Evolutionary conservation across 208 protist genomes (phyloP).

Genomic region (Spongospora subterranea): DNA sequence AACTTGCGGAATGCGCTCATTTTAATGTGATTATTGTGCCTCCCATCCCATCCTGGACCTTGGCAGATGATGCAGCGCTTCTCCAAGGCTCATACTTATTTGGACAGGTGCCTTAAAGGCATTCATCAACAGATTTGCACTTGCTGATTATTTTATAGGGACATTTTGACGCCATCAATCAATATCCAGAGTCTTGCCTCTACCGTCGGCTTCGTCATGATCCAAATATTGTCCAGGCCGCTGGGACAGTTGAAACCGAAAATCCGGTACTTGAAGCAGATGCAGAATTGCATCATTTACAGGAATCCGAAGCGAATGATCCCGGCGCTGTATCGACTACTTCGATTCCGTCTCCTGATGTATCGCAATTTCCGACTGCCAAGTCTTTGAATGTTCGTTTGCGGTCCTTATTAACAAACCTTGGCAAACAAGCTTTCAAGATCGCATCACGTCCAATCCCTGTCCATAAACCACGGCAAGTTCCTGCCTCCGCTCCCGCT

Average conservation of each 20-base stretch:
- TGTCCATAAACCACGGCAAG: background rate
- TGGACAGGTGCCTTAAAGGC: background rate
- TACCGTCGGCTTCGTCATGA: background rate
- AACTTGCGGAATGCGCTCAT: constrained; percentile 40
- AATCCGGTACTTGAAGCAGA: background rate
- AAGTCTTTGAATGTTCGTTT: constrained; percentile 22
- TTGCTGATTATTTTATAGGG: background rate
- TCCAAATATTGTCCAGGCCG: background rate
- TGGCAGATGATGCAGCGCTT: background rate
- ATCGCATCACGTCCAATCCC: background rate
- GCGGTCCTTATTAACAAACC: constrained; percentile 26
- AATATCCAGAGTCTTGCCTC: background rate
- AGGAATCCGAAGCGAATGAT: no score
- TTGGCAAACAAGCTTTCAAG: constrained; percentile 26
- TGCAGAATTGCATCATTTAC: no score
- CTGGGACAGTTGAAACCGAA: no score
- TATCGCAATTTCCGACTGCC: background rate
- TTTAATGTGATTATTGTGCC: background rate
- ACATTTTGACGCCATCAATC: constrained; percentile 19
- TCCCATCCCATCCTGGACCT: background rate
- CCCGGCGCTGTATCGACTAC: no score
- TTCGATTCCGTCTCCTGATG: background rate
- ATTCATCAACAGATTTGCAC: no score
- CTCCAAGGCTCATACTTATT: background rate
- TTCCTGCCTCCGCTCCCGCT: background rate